These are phyloP conservation scores for Irpex sp. DNA, from an alignment of 1,284 basidiomycete species.

Conservation along the genomic window DNA sequence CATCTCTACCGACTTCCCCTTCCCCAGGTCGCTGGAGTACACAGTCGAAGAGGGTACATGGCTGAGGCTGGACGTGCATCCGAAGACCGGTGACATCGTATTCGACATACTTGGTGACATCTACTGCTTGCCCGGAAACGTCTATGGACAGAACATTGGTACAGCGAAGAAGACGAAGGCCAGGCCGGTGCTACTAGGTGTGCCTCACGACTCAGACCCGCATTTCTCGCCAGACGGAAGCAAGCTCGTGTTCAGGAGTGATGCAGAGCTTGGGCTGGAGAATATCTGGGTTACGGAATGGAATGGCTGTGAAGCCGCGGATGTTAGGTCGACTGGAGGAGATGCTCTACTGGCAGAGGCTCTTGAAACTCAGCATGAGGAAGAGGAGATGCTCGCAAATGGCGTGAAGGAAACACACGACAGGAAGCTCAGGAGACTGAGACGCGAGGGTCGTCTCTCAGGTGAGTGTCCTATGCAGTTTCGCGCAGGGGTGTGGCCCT, in stretches of 20 bases:
- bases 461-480: conserved; percentile 31
- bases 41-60: conserved; percentile 69
- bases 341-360: conserved; percentile 29
- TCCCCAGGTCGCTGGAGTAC: conserved; percentile 57
- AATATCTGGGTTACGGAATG: conserved; percentile 69
- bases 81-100: conserved; percentile 59
- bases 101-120: conserved; percentile 73
- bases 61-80: conserved; percentile 67
- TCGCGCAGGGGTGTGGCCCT: neutral
- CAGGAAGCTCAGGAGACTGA: conserved; percentile 42
- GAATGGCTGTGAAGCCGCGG: conserved; percentile 56
- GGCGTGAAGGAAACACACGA: conserved; percentile 46
- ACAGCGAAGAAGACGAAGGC: conserved; percentile 29
- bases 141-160: conserved; percentile 26
- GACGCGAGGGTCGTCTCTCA: conserved; percentile 51
- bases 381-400: conserved; percentile 42
- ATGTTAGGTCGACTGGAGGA: conserved; percentile 34
- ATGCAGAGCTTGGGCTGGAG: conserved; percentile 64
- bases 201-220: conserved; percentile 66
- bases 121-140: conserved; percentile 54
- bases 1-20: conserved; percentile 71
- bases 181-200: conserved; percentile 47
- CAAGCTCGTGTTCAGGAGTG: conserved; percentile 57
- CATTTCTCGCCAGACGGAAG: conserved; percentile 65
- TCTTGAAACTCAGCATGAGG: conserved; percentile 31